These are phyloP conservation scores for Venturia effusa DNA, from an alignment of 2,329 filamentous ascomycete species.

Conservation along the genomic window DNA sequence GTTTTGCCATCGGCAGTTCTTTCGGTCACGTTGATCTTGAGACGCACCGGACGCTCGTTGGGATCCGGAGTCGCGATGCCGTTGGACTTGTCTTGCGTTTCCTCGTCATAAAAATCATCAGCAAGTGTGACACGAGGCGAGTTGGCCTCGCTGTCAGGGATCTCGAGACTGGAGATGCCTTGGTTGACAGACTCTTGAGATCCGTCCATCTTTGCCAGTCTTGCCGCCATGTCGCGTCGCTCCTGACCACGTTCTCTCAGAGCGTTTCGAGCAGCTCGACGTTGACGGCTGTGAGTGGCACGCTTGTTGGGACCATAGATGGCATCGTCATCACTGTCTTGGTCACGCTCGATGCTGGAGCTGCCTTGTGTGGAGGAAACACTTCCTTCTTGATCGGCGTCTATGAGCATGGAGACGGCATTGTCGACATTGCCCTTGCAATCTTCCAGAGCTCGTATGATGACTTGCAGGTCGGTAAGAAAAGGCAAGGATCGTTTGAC, in stretches of 20 bases:
- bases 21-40: constrained; percentile 25
- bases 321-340: constrained; percentile 36
- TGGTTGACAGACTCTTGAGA: constrained; percentile 24
- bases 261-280: constrained; percentile 28
- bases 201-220: constrained; percentile 19
- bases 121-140: constrained; percentile 17
- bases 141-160: constrained; percentile 16
- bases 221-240: constrained; percentile 20
- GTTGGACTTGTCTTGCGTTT: neutral
- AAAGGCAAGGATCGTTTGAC: constrained; percentile 31
- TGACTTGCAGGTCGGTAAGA: constrained; percentile 37
- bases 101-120: constrained; percentile 15
- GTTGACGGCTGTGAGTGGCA: constrained; percentile 33
- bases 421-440: constrained; percentile 43
- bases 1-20: constrained; percentile 14
- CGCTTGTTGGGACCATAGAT: constrained; percentile 42
- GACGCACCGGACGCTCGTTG: constrained; percentile 14
- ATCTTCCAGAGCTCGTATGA: constrained; percentile 42
- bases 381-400: constrained; percentile 33
- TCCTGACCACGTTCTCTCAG: constrained; percentile 16
- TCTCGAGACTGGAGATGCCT: constrained; percentile 18
- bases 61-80: neutral
- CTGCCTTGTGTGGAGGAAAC: constrained; percentile 32
- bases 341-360: constrained; percentile 41
- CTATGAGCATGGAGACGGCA: constrained; percentile 42